Evolutionary conservation across 176 grass and related monocot species (phyloP), one percentile per base, ranked within the genome.

Genomic region (barley (Hordeum vulgare)): DNA sequence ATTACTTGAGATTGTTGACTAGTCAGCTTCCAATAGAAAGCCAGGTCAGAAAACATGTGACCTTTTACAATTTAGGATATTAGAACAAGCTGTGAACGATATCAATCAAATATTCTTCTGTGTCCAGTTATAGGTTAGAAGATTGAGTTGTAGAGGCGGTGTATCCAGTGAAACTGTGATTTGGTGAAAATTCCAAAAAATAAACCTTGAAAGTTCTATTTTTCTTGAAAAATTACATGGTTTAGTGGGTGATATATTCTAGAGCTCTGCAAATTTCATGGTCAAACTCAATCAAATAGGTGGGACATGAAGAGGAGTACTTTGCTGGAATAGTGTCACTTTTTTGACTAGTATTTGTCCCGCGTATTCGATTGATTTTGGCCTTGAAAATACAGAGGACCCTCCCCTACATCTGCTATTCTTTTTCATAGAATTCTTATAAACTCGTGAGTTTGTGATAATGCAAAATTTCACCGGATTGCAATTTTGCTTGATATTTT

Each of bases 21-120:
- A 93, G 92, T 77, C 95, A 98, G 85, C 92, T 98, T 74, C 95
- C 92, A 21, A 98, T 98, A 84, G 95, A 98, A 83, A 98, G 95
- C 85, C 92, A 98, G 89, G 92, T 94, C 61, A 89, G 74, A 54
- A 81, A 62, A 85, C 14, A 6, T 79, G 5, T 33, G 53, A n/a
- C 53, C 27, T 73, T 81, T 72, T 73, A 26, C 70, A 42, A 29
- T 9, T 1, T 9, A 70, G 34, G 42, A 51, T 67, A 84, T 76
- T 76, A 61, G 53, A 84, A 57, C 39, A 47, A 60, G 51, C 66
- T 15, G 35, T 35, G 54, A 36, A 67, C 41, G 53, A 84, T 29
- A 85, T 61, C 28, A 89, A 13, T 70, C 9, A n/a, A 70, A 64
- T 58, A 72, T 75, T 84, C 54, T 70, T 70, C 7, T 25, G 4